Evolutionary conservation across 805 yeast species (phyloP), one percentile per base, ranked within the genome.

Genomic region (Schizosaccharomyces japonicus): DNA sequence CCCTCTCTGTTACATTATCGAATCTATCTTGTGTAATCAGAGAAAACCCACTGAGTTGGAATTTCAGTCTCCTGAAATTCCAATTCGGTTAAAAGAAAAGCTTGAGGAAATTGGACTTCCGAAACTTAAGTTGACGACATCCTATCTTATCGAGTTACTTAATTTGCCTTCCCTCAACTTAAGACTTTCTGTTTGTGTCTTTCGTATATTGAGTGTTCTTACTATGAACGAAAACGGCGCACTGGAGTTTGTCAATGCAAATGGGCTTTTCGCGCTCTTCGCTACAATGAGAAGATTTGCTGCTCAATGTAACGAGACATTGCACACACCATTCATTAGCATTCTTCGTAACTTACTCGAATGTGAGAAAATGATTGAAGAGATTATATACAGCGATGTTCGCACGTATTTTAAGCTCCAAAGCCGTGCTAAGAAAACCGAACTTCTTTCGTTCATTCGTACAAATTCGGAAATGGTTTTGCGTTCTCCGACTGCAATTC

Each of bases 391-490:
- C 4, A 23, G 19, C 19, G 40, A 34, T 19, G 11, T 34, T n/a
- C 3, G 19, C n/a, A 34, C n/a, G 11, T 15, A 15, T n/a, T 34
- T 34, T 19, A 63, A 50, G 58, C 10, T 31, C 49, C 21, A 11
- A 26, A 25, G 45, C 6, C 46, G 47, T 29, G 31, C 53, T 3
- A 53, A 56, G 3, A 52, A 54, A 8, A 51, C 39, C 6, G 45
- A 29, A 25, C 26, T 33, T 25, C 26, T 13, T 44, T 8, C n/a
- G n/a, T 44, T 33, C 4, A 28, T 17, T 10, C 36, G 36, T 8
- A 25, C 33, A 1, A 30, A 21, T 17, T 25, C 47, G 7, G 36
- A 17, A 5, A 29, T 19, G 36, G 33, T 33, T 44, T 47, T 57
- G 17, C 52, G 51, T 11, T 48, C 48, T n/a, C 47, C 52, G 8